Evolutionary conservation across 2,329 filamentous ascomycete genomes (phyloP), one percentile per base, ranked within the genome.

Genomic region (Colletotrichum liaoningense): DNA sequence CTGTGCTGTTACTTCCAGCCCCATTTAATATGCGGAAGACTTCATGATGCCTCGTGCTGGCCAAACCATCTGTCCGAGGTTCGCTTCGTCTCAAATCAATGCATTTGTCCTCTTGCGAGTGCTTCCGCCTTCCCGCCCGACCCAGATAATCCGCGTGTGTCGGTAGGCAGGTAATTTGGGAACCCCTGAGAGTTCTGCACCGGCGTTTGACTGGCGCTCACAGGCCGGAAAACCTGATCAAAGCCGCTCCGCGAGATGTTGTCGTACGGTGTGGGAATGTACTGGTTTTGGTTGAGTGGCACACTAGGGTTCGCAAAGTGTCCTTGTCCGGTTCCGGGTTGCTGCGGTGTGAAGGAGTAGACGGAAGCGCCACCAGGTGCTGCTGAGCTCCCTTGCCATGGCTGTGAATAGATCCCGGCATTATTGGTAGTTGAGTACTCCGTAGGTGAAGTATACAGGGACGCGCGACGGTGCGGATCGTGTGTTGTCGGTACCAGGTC

Each of bases 401-500:
- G 78, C 33, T 82, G 82, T 7, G 80, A 74, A 76, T 88, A 88
- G 59, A 88, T 77, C 19, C 79, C 78, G 12, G 81, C 79, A 19
- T 79, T 77, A 7, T 84, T 79, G 4, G 86, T 80, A 46, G 80
- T 83, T 28, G 80, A 77, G 57, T 87, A 89, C n/a, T 89, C 88
- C 35, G 84, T 81, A 1, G 81, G 78, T 0, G 83, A 78, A 38
- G 77, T 79, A 75, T 83, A 86, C 19, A 88, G 81, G 0, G 87
- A 87, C 0, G 87, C 80, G 22, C 87, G 84, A 35, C 88, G 83
- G 74, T 84, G 84, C 1, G 81, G 76, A 49, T 87, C 85, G 65
- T 88, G 86, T 2, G 85, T 79, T 49, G 80, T 83, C 1, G 85
- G 76, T 6, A 87, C 84, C 75, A 88, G 82, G 46, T 89, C 87